Evolutionary conservation across 1,284 basidiomycete genomes (phyloP), one percentile per base, ranked within the genome.

Genomic region (Trichosporon coremiiforme): DNA sequence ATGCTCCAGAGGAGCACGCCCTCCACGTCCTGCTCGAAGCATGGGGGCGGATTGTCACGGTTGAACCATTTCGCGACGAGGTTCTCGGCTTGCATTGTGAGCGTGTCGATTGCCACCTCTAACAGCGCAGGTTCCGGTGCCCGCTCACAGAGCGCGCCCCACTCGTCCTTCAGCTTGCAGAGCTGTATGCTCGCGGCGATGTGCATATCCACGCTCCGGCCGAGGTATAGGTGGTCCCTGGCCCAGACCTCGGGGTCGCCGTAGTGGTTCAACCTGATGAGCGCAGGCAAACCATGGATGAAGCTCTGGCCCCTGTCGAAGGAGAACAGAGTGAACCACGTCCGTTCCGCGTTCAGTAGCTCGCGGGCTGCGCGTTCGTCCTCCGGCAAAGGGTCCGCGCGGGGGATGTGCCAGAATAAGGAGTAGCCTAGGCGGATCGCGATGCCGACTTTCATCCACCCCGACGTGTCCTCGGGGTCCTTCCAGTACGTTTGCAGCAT

Each of bases 401-500:
- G 65, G 1, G 74, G 74, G 7, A 76, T 70, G 68, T 81, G 76
- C 75, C 75, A 77, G 63, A 73, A 73, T 35, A 75, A 66, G 66
- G 77, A 76, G 74, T 78, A 78, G 5, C 75, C 79, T 22, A 80
- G 72, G 6, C 75, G 66, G 10, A 77, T 73, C 5, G 76, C 76
- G 69, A 77, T 75, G 12, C 76, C 76, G 22, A 78, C 73, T 69
- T 77, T 78, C 66, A 75, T 73, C 75, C 76, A 78, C 1, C 73
- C 74, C 9, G 71, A 72, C 17, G 72, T 76, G 64, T 78, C 77
- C 63, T 75, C 74, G 0, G 78, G 76, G 15, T 70, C 72, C 66
- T 81, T 81, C 74, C 76, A 78, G 70, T 80, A 81, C n/a, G 75
- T 77, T 62, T 79, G 67, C 35, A 81, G 73, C 75, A 79, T 76